phyloP scores from a whole-genome alignment of 352 stramenopile genomes.

The Pythium oligandrum region DNA sequence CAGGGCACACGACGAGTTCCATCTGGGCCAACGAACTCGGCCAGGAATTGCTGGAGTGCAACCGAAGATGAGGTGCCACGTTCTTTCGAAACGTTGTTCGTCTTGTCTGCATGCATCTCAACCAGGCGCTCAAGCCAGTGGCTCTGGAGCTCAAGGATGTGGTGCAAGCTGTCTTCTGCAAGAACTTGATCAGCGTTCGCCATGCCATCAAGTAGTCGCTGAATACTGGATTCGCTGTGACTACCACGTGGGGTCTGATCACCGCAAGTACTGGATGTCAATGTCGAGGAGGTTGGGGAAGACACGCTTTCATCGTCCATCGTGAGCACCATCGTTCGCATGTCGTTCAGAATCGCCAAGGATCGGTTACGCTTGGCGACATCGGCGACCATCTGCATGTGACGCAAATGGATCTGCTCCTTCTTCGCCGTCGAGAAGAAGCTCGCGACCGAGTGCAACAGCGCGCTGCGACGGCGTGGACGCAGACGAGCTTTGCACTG shows the following conservation, averaged over 20 bases:
- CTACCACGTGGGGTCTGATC: background rate
- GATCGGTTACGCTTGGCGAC: conserved; percentile 57
- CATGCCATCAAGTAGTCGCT: conserved; percentile 43
- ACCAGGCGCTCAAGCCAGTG: conserved; percentile 49
- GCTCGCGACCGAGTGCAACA: conserved; percentile 41
- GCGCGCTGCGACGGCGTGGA: conserved; percentile 29
- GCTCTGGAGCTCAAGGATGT: conserved; percentile 55
- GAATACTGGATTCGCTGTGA: conserved; percentile 16
- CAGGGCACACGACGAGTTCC: conserved; percentile 23
- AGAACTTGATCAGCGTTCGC: conserved; percentile 48
- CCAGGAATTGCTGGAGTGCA: conserved; percentile 34
- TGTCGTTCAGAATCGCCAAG: conserved; percentile 40
- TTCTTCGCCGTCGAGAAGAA: conserved; percentile 43
- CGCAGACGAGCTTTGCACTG: conserved; percentile 36
- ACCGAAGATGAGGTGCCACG: conserved; percentile 10
- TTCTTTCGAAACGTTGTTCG: conserved; percentile 4
- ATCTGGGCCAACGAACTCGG: conserved; percentile 19
- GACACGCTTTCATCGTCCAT: conserved; percentile 17
- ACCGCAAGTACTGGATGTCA: conserved; percentile 4
- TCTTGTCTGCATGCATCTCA: conserved; percentile 45
- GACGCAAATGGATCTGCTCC: conserved; percentile 53
- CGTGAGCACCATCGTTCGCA: conserved; percentile 32
- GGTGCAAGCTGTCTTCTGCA: conserved; percentile 52
- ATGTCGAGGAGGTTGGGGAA: background rate
- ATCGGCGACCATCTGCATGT: conserved; percentile 70